Base-by-base conservation (phyloP, 768 basidiomycete species). In the Agaricus blazei region DNA sequence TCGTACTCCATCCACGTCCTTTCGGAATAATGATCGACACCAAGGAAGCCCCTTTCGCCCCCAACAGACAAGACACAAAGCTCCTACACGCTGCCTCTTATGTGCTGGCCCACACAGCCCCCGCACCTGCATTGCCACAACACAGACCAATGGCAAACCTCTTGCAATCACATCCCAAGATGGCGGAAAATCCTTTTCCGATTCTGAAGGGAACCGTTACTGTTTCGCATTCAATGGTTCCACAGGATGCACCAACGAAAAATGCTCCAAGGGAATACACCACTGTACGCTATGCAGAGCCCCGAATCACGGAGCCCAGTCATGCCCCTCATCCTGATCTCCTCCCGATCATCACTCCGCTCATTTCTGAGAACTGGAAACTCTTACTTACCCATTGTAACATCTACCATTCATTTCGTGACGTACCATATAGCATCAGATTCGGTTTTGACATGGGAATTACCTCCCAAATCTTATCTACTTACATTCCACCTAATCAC, bases 391-490 rank as follows among this genome's bases (percentile, higher is more conserved):
- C 7, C 4, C 38, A 38, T 1, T 59, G 50, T 9, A 55, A 56
- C 14, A 6, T 62, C 9, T 53, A 60, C 5, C 40, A 64, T 26
- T 15, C 27, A n/a, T 67, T 64, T 29, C 3, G 51, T 2, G 64
- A 69, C 55, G 45, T 67, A n/a, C 63, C 61, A 26, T 47, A 5
- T 1, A 61, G 64, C 44, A 59, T 69, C 38, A 31, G 53, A 14
- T 8, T 57, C 31, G 62, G 67, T 12, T 68, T 68, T 54, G 54
- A 63, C 44, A 60, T 68, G 57, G 66, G 64, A 2, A 44, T 65
- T 14, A 44, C 50, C 9, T 51, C 57, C 1, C 24, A 28, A 0
- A 6, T 59, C 23, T 1, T 29, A 2, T 19, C 54, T 1, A 54
- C 64, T 3, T 64, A 58, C 45, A 64, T 51, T 12, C 64, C 64